These are phyloP conservation scores for Datura wrightii DNA, from an alignment of 257 asterid genomes.

Conservation along the genomic window DNA sequence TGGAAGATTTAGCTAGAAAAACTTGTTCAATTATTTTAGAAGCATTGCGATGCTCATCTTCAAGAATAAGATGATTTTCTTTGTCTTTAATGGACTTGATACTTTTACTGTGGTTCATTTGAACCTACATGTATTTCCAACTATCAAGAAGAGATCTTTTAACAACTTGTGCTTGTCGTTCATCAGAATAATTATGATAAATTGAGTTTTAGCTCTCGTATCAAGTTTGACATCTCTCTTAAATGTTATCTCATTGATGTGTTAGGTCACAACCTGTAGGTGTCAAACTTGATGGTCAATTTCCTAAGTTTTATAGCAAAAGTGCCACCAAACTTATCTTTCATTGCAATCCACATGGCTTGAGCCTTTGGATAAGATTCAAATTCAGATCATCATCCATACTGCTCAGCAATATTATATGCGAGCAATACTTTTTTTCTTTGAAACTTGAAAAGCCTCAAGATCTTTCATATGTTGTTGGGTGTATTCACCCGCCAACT, in stretches of 20 bases:
- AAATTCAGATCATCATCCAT: too few relatives aligned
- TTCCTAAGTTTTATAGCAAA: neutral
- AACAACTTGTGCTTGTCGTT: neutral
- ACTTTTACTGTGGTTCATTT: neutral
- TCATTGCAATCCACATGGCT: neutral
- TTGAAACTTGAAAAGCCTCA: too few relatives aligned
- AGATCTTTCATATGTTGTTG: too few relatives aligned
- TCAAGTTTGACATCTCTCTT: neutral
- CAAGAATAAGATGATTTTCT: too few relatives aligned
- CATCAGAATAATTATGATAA: neutral
- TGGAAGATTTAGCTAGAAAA: too few relatives aligned
- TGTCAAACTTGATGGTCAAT: neutral
- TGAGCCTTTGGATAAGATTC: neutral
- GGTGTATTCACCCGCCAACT: too few relatives aligned
- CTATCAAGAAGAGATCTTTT: neutral
- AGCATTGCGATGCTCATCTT: too few relatives aligned
- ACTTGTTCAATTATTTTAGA: too few relatives aligned
- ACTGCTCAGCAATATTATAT: too few relatives aligned
- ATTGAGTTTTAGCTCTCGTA: neutral
- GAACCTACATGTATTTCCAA: neutral
- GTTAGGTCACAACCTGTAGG: neutral
- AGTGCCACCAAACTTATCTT: neutral
- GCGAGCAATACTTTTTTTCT: too few relatives aligned
- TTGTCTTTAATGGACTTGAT: neutral
- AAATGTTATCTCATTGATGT: neutral